Evolutionary conservation across 2,329 filamentous ascomycete species (phyloP).

Genomic region (Emmonsiellopsis sp.): DNA sequence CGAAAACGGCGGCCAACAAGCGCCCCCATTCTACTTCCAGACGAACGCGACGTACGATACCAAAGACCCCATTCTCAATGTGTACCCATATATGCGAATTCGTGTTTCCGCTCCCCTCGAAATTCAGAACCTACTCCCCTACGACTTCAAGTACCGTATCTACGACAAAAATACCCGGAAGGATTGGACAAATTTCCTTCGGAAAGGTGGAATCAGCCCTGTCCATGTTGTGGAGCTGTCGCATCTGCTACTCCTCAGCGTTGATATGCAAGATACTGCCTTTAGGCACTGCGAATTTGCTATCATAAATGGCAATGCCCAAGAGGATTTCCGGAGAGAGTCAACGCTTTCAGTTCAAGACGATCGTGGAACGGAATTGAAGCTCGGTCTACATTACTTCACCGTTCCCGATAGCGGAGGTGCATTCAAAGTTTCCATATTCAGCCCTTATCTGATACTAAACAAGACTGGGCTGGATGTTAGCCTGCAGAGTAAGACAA

Average conservation of each 20-base stretch:
- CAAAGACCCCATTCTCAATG: constrained; percentile 70
- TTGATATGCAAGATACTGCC: constrained; percentile 92
- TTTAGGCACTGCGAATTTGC: constrained; percentile 95
- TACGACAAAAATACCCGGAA: constrained; percentile 98
- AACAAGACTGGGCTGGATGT: constrained; percentile 92
- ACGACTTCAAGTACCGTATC: constrained; percentile 98
- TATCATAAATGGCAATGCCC: constrained; percentile 84
- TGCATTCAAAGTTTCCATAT: constrained; percentile 91
- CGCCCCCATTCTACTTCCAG: constrained; percentile 90
- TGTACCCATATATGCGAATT: constrained; percentile 91
- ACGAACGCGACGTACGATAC: constrained; percentile 79
- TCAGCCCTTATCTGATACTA: constrained; percentile 86
- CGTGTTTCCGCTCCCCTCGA: constrained; percentile 88
- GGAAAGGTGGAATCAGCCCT: constrained; percentile 92
- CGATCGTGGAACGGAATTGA: constrained; percentile 66
- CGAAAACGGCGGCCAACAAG: constrained; percentile 61
- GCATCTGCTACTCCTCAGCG: constrained; percentile 80
- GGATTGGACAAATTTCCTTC: constrained; percentile 96
- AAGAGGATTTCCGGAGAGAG: constrained; percentile 83
- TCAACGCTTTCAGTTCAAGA: constrained; percentile 73
- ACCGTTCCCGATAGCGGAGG: constrained; percentile 85
- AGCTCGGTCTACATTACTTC: constrained; percentile 83
- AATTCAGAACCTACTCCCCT: constrained; percentile 87
- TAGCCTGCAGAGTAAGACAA: constrained; percentile 78
- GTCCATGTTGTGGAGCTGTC: constrained; percentile 96